Evolutionary conservation across 306 rosid genomes (phyloP).

Genomic region (Lathyrus oleraceus): DNA sequence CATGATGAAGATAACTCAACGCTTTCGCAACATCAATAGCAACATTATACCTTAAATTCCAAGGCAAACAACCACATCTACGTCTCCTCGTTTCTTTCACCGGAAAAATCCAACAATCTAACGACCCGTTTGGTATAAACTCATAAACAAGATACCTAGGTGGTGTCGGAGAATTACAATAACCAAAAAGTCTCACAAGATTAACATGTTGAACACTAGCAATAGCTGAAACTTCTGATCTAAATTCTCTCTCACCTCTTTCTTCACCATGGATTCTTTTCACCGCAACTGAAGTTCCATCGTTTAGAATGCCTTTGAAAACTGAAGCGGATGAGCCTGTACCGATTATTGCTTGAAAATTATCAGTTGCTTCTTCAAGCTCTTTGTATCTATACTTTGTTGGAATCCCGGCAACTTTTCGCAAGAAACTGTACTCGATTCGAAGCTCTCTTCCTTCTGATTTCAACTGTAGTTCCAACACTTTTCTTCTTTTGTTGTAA

Average conservation of each 20-base stretch:
- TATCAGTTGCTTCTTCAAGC: constrained; percentile 80
- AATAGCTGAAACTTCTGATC: constrained; percentile 89
- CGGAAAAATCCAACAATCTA: constrained; percentile 83
- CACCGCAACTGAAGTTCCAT: constrained; percentile 82
- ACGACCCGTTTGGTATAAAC: constrained; percentile 69
- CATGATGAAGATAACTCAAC: constrained; percentile 77
- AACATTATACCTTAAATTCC: constrained; percentile 66
- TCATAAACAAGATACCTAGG: constrained; percentile 80
- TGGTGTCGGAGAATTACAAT: constrained; percentile 52
- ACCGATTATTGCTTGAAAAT: constrained; percentile 62
- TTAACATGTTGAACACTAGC: constrained; percentile 84
- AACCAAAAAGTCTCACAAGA: constrained; percentile 74
- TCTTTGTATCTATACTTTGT: constrained; percentile 71
- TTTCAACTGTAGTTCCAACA: constrained; percentile 48
- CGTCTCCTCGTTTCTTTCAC: constrained; percentile 10
- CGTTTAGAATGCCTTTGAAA: constrained; percentile 74
- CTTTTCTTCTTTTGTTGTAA: constrained; percentile 49
- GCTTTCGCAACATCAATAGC: constrained; percentile 82
- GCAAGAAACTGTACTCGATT: constrained; percentile 79
- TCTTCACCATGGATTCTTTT: constrained; percentile 64
- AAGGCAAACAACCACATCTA: constrained; percentile 64
- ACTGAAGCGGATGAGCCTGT: constrained; percentile 78
- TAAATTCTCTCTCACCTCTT: constrained; percentile 71
- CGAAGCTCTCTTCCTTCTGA: constrained; percentile 87
- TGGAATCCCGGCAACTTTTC: constrained; percentile 89